Evolutionary conservation across 2,329 filamentous ascomycete genomes (phyloP).

Genomic region (Fusarium fracticaudum): DNA sequence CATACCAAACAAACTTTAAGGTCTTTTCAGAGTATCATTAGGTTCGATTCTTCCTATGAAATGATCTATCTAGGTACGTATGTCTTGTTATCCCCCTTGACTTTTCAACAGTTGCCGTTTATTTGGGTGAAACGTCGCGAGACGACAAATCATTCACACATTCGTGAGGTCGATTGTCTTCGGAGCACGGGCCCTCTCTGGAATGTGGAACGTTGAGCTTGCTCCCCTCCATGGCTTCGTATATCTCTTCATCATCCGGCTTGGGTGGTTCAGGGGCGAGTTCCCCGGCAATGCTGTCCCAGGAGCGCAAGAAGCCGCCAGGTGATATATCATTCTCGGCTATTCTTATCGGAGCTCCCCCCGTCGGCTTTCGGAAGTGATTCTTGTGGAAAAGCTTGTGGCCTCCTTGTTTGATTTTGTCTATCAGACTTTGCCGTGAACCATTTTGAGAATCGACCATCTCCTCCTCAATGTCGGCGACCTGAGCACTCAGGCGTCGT

Average conservation of each 20-base stretch:
- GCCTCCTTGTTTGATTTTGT: conserved; percentile 43
- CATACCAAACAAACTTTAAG: not conserved
- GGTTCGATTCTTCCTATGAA: not conserved
- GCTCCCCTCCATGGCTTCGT: conserved; percentile 39
- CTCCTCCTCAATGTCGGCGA: conserved; percentile 6
- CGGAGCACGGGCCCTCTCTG: conserved; percentile 44
- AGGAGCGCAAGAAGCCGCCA: conserved; percentile 11
- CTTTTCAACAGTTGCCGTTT: not conserved
- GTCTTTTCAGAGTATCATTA: not conserved
- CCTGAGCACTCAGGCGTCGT: conserved; percentile 41
- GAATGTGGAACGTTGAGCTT: conserved; percentile 11
- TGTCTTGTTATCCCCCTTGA: not conserved
- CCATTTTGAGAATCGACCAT: conserved; percentile 11
- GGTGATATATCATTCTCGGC: not conserved
- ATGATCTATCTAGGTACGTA: conserved; percentile 2
- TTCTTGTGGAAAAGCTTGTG: conserved; percentile 39
- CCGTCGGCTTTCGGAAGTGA: conserved; percentile 27
- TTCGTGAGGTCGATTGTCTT: conserved; percentile 46
- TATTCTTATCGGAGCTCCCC: not conserved
- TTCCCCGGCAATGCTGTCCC: conserved; percentile 36
- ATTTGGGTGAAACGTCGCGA: conserved; percentile 13
- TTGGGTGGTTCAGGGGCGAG: conserved; percentile 25
- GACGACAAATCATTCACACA: conserved; percentile 42
- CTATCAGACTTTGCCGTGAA: conserved; percentile 40
- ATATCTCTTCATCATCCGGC: conserved; percentile 33